phyloP scores from a whole-genome alignment of 1,284 basidiomycete species.

The Trichosporon coremiiforme region DNA sequence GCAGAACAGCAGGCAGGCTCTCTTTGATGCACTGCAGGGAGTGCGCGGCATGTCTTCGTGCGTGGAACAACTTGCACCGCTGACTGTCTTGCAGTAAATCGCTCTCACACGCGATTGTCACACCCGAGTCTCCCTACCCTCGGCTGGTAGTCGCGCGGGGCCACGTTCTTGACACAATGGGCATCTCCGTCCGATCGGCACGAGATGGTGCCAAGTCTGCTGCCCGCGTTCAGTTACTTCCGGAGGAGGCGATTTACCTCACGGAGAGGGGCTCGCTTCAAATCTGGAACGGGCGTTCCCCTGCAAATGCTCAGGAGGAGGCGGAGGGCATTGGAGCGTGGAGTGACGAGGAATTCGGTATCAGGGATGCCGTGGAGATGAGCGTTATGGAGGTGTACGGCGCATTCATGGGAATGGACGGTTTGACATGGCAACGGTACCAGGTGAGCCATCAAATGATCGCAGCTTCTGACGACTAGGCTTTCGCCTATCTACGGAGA shows the following conservation, averaged over 20 bases:
- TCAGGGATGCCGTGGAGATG: conserved; percentile 90
- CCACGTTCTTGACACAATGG: conserved; percentile 74
- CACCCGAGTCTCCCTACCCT: conserved; percentile 50
- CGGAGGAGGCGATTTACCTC: conserved; percentile 91
- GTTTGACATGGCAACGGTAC: conserved; percentile 77
- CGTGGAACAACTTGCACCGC: conserved; percentile 33
- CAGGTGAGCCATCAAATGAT: conserved; percentile 63
- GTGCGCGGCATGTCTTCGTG: conserved; percentile 74
- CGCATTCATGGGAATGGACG: conserved; percentile 76
- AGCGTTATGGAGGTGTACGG: conserved; percentile 85
- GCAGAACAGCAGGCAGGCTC: conserved; percentile 77
- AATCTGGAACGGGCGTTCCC: conserved; percentile 66
- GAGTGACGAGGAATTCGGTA: conserved; percentile 61
- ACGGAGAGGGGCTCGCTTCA: conserved; percentile 84
- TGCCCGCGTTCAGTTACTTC: conserved; percentile 69
- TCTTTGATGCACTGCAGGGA: conserved; percentile 76
- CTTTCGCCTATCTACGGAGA: conserved; percentile 87
- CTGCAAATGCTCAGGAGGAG: conserved; percentile 30
- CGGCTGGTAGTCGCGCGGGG: conserved; percentile 72
- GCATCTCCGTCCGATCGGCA: conserved; percentile 65
- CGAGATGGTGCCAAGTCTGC: conserved; percentile 61
- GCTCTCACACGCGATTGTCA: conserved; percentile 55
- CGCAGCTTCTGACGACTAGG: conserved; percentile 59
- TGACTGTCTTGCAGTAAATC: conserved; percentile 44
- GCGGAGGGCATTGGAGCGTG: conserved; percentile 40